Conservation (phyloP, 2,329 filamentous ascomycete genomes). For the Fusarium algeriense region DNA sequence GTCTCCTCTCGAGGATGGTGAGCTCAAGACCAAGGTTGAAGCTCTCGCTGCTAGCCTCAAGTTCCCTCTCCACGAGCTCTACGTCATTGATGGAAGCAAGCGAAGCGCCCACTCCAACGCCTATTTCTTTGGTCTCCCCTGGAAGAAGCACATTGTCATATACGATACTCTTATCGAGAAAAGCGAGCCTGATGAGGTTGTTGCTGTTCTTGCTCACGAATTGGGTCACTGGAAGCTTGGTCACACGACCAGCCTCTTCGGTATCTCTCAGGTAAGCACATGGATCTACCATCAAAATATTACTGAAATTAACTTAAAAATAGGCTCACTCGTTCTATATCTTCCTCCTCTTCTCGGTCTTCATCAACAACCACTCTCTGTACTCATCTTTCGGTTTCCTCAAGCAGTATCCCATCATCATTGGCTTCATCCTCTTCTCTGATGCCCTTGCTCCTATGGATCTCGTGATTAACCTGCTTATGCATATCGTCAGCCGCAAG, state of each 20-base stretch:
- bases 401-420: slow-evolving; percentile 87
- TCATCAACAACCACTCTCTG: slow-evolving; percentile 93
- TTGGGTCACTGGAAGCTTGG: slow-evolving; percentile 97
- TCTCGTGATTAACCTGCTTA: slow-evolving; percentile 90
- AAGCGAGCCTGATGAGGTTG: slow-evolving; percentile 90
- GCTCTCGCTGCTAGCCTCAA: slow-evolving; percentile 83
- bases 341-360: slow-evolving; percentile 95
- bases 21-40: slow-evolving; percentile 90
- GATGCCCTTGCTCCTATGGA: slow-evolving; percentile 96
- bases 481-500: slow-evolving; percentile 94
- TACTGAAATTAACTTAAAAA: slow-evolving; percentile 45
- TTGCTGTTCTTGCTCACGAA: slow-evolving; percentile 94
- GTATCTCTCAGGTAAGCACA: slow-evolving; percentile 78
- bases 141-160: slow-evolving; percentile 99
- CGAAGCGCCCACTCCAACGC: slow-evolving; percentile 89
- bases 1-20: slow-evolving; percentile 87
- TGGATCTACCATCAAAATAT: neutral
- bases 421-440: slow-evolving; percentile 97
- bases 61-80: slow-evolving; percentile 92
- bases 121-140: slow-evolving; percentile 96
- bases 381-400: slow-evolving; percentile 93
- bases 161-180: slow-evolving; percentile 98
- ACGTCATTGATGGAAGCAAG: slow-evolving; percentile 94
- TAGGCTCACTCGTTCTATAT: slow-evolving; percentile 96
- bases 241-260: slow-evolving; percentile 92